Conservation (phyloP, 2,329 filamentous ascomycete genomes). For the Hypoxylon sp. region DNA sequence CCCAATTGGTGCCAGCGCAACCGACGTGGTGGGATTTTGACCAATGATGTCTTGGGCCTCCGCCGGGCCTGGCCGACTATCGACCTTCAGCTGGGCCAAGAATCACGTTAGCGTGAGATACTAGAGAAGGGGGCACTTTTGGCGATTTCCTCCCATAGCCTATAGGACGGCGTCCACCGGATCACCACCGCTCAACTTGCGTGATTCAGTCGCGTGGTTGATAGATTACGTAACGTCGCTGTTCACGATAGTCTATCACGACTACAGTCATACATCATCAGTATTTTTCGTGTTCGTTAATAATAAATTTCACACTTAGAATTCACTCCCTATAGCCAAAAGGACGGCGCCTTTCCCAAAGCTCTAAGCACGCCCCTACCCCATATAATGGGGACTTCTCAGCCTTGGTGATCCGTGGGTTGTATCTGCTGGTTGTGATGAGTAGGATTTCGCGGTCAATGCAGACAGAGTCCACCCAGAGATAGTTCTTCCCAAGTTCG, state of each 20-base stretch:
- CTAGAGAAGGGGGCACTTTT: neutral
- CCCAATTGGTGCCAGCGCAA: slow-evolving; percentile 1
- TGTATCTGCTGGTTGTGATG: too few relatives aligned
- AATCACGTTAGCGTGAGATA: slow-evolving; percentile 3
- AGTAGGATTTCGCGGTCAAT: too few relatives aligned
- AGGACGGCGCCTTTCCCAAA: too few relatives aligned
- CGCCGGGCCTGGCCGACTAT: slow-evolving; percentile 8
- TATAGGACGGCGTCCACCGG: slow-evolving; percentile 11
- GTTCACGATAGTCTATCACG: neutral
- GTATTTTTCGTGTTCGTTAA: too few relatives aligned
- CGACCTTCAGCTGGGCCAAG: slow-evolving; percentile 3
- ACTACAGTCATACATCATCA: neutral
- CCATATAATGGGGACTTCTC: too few relatives aligned
- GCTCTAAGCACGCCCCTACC: too few relatives aligned
- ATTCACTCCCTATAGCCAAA: too few relatives aligned
- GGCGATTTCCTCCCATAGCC: slow-evolving; percentile 1
- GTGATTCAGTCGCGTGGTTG: neutral
- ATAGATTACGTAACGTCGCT: neutral
- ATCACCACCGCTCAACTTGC: neutral
- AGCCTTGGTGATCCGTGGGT: too few relatives aligned
- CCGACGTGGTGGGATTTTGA: neutral
- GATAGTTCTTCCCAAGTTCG: too few relatives aligned
- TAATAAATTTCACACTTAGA: too few relatives aligned
- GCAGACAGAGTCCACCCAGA: too few relatives aligned
- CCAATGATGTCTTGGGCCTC: slow-evolving; percentile 16